Evolutionary conservation across 2,329 filamentous ascomycete genomes (phyloP).

Genomic region (Talaromyces rugulosus): DNA sequence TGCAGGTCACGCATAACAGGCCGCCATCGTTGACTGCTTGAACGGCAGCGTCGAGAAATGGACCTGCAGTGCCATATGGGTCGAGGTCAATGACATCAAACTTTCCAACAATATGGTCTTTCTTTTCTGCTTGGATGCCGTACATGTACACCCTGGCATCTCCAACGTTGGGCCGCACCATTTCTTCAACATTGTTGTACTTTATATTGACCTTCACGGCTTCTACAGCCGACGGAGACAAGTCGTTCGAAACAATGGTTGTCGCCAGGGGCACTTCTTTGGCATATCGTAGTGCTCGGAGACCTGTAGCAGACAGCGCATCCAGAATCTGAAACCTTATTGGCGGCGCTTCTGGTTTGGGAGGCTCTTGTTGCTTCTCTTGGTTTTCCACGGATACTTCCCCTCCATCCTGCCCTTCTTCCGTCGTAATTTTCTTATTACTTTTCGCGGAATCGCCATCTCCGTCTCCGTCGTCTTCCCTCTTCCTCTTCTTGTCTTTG

Average conservation of each 20-base stretch:
- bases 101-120: slow-evolving; percentile 42
- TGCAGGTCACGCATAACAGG: slow-evolving; percentile 91
- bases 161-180: slow-evolving; percentile 68
- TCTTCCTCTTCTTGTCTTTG: slow-evolving; percentile 40
- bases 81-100: slow-evolving; percentile 97
- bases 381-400: background rate
- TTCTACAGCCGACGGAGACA: slow-evolving; percentile 70
- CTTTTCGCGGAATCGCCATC: background rate
- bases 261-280: slow-evolving; percentile 84
- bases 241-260: slow-evolving; percentile 81
- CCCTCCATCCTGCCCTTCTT: background rate
- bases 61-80: slow-evolving; percentile 88
- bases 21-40: slow-evolving; percentile 86
- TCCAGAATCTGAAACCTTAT: slow-evolving; percentile 79
- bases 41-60: slow-evolving; percentile 86
- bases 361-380: background rate
- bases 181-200: slow-evolving; percentile 71
- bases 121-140: slow-evolving; percentile 44
- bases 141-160: slow-evolving; percentile 95
- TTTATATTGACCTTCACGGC: slow-evolving; percentile 80
- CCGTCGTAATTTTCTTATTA: background rate
- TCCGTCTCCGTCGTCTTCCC: slow-evolving; percentile 26
- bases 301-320: slow-evolving; percentile 86
- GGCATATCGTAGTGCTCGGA: slow-evolving; percentile 86
- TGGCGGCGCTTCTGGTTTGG: slow-evolving; percentile 14